Conservation (phyloP, 441 rosid genomes). For the Arabidopsis hybrid region DNA sequence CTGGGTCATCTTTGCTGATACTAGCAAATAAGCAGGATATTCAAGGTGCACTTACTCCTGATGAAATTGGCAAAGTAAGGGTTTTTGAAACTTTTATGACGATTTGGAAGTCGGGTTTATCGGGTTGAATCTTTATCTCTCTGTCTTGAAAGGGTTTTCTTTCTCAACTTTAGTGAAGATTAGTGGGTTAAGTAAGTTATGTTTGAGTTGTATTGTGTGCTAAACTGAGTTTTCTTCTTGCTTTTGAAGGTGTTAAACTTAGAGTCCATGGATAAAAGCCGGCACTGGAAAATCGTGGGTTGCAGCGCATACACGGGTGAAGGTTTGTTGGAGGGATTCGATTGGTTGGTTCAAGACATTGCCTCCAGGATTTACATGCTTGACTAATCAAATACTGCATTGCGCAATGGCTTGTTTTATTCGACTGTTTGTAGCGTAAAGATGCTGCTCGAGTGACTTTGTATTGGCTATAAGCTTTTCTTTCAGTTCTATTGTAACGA, state of each 20-base stretch:
- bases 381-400: slow-evolving; percentile 44
- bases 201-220: not conserved
- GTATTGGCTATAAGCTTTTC: not conserved
- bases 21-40: slow-evolving; percentile 95
- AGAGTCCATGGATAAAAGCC: slow-evolving; percentile 82
- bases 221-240: slow-evolving; percentile 23
- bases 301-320: slow-evolving; percentile 92
- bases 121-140: not conserved
- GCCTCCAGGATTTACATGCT: slow-evolving; percentile 93
- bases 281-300: slow-evolving; percentile 90
- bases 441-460: not conserved
- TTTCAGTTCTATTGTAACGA: slow-evolving; percentile 3
- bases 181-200: slow-evolving; percentile 9
- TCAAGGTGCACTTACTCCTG: slow-evolving; percentile 83
- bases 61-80: slow-evolving; percentile 84
- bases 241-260: slow-evolving; percentile 70
- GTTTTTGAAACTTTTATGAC: not conserved
- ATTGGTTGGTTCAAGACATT: slow-evolving; percentile 96
- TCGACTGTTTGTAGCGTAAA: not conserved
- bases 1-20: slow-evolving; percentile 88
- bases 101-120: not conserved
- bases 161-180: not conserved
- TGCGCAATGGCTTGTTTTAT: not conserved
- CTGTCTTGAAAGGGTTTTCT: not conserved
- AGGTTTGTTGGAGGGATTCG: slow-evolving; percentile 86